Evolutionary conservation across 1,139 yeast genomes (phyloP).

Genomic region (Saccharomycopsis hybrid): DNA sequence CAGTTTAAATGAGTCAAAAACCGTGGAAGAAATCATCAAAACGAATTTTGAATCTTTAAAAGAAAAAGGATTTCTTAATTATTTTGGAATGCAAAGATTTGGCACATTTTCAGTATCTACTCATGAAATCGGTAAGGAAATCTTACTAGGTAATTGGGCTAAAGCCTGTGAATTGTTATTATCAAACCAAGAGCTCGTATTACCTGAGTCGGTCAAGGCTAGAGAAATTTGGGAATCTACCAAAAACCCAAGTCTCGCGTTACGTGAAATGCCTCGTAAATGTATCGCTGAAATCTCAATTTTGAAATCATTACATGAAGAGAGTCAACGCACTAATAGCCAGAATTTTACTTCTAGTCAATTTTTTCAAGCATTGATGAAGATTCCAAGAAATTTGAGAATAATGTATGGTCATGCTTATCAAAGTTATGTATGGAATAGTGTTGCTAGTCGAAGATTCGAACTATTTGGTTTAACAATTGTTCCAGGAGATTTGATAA

Average conservation of each 20-base stretch:
- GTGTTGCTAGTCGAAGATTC: conserved; percentile 73
- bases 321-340: conserved; percentile 33
- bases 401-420: conserved; percentile 97
- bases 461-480: conserved; percentile 62
- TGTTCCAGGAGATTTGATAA: conserved; percentile 78
- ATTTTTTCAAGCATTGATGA: conserved; percentile 76
- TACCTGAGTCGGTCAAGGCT: conserved; percentile 78
- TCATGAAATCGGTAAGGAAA: conserved; percentile 70
- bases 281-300: conserved; percentile 82
- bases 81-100: conserved; percentile 95
- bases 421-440: conserved; percentile 93
- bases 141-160: conserved; percentile 72
- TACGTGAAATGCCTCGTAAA: conserved; percentile 74
- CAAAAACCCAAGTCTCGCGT: conserved; percentile 55
- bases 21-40: conserved; percentile 35
- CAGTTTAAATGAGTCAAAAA: conserved; percentile 28
- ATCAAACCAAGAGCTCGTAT: conserved; percentile 76
- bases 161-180: conserved; percentile 71
- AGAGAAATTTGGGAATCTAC: conserved; percentile 78
- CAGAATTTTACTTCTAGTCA: conserved; percentile 44
- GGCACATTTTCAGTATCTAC: conserved; percentile 94
- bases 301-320: conserved; percentile 48
- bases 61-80: conserved; percentile 77
- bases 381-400: conserved; percentile 86
- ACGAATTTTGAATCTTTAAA: conserved; percentile 53